A percentile compares a stretch with the other conserved stretches of the same genome.
These are phyloP conservation scores for Tolypocladium capitatum DNA, from an alignment of 2,329 filamentous ascomycete species.

Conservation along the genomic window DNA sequence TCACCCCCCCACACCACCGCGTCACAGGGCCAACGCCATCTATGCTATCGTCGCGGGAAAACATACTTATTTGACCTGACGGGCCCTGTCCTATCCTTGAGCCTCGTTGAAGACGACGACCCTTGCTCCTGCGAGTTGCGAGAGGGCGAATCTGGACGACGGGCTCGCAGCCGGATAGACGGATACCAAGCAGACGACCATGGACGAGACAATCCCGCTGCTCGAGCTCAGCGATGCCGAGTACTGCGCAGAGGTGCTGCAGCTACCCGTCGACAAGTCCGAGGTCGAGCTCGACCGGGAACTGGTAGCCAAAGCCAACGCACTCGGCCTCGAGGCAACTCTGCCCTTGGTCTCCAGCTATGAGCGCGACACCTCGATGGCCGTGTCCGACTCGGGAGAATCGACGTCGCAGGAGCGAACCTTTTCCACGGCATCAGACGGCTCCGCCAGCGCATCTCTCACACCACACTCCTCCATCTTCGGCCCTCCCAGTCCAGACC, in stretches of 20 bases:
- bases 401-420: conserved; percentile 28
- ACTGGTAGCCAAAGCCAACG: conserved; percentile 20
- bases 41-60: not conserved
- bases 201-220: conserved; percentile 5
- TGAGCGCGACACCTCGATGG: conserved; percentile 23
- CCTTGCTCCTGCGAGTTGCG: not conserved
- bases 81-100: not conserved
- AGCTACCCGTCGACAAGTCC: conserved; percentile 15
- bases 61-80: conserved; percentile 1
- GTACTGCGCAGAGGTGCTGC: conserved; percentile 27
- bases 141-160: not conserved
- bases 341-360: conserved; percentile 12
- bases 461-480: conserved; percentile 31
- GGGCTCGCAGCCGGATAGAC: not conserved
- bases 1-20: conserved; percentile 1
- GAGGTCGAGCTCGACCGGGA: conserved; percentile 27
- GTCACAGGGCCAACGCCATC: not conserved
- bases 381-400: conserved; percentile 29
- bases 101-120: not conserved
- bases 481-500: conserved; percentile 10
- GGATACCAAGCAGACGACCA: not conserved
- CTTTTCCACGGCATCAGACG: conserved; percentile 29
- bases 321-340: conserved; percentile 19
- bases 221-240: conserved; percentile 26
- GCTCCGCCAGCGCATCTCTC: conserved; percentile 25